Percentiles rank a stretch among this genome's conserved stretches.
These are phyloP conservation scores for Citrus inodora DNA, from an alignment of 345 rosid genomes.

Conservation along the genomic window DNA sequence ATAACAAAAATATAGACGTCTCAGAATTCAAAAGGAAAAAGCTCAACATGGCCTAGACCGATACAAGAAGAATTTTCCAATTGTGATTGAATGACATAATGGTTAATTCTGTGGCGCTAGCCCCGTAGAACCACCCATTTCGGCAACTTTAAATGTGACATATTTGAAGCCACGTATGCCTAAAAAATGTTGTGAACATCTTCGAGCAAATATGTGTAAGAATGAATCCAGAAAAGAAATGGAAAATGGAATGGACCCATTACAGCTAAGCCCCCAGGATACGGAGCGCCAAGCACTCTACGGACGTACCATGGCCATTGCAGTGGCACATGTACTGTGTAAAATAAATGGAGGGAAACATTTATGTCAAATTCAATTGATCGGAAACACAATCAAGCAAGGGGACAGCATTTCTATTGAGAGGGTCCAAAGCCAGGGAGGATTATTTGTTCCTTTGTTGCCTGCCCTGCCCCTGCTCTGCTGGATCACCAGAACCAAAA, in stretches of 20 bases:
- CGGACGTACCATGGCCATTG: slow-evolving; percentile 9
- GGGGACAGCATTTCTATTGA: not conserved
- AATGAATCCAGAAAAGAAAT: not conserved
- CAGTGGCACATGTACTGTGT: slow-evolving; percentile 11
- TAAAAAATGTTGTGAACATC: not conserved
- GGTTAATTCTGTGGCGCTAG: not conserved
- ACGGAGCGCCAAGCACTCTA: slow-evolving; percentile 8
- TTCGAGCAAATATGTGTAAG: not conserved
- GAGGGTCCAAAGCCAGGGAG: slow-evolving; percentile 25
- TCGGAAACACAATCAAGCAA: not conserved
- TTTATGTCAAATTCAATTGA: slow-evolving; percentile 14
- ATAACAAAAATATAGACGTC: not conserved
- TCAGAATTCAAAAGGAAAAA: not conserved
- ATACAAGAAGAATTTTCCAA: not conserved
- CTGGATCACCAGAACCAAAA: not conserved
- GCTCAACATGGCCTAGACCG: not conserved
- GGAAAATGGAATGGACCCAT: slow-evolving; percentile 6
- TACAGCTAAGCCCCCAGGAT: slow-evolving; percentile 15
- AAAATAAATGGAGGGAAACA: not conserved
- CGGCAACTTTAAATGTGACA: not conserved
- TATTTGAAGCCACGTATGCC: not conserved
- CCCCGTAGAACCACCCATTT: not conserved
- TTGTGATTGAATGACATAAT: not conserved
- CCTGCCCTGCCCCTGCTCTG: no score
- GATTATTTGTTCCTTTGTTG: slow-evolving; percentile 1